These are phyloP conservation scores for Malassezia nana DNA, from an alignment of 1,284 basidiomycete genomes.

Conservation along the genomic window DNA sequence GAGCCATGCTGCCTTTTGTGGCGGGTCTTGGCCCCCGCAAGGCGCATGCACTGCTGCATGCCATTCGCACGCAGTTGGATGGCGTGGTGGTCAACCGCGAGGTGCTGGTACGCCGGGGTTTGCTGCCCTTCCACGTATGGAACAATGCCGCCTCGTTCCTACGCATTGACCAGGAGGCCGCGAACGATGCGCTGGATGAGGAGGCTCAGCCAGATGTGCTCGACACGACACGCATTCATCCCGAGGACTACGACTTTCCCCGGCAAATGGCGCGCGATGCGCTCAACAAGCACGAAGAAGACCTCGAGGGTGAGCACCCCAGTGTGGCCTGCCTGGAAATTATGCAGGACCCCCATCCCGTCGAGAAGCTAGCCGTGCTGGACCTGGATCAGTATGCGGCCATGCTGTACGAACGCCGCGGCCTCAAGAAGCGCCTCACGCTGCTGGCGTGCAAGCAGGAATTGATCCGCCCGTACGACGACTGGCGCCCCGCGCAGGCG, in stretches of 20 bases:
- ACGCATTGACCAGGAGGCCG: slow-evolving; percentile 55
- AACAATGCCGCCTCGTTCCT: slow-evolving; percentile 61
- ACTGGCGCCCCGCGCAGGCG: slow-evolving; percentile 63
- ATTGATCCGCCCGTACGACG: slow-evolving; percentile 72
- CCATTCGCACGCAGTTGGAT: slow-evolving; percentile 35
- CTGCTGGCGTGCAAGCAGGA: slow-evolving; percentile 68
- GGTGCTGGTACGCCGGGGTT: slow-evolving; percentile 27
- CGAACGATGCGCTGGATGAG: slow-evolving; percentile 43
- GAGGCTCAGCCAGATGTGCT: slow-evolving; percentile 71
- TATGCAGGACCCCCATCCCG: slow-evolving; percentile 71
- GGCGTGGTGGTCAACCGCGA: slow-evolving; percentile 41
- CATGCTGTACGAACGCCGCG: slow-evolving; percentile 57
- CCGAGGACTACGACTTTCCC: slow-evolving; percentile 93
- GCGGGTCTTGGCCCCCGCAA: slow-evolving; percentile 92
- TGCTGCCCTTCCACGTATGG: slow-evolving; percentile 36
- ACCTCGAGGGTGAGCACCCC: slow-evolving; percentile 40
- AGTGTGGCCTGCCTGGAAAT: slow-evolving; percentile 54
- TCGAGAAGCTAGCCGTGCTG: slow-evolving; percentile 74
- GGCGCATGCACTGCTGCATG: slow-evolving; percentile 66
- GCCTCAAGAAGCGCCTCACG: slow-evolving; percentile 55
- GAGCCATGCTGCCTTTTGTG: slow-evolving; percentile 76
- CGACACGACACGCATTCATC: slow-evolving; percentile 91
- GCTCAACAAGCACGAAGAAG: slow-evolving; percentile 59
- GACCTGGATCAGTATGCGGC: slow-evolving; percentile 93
- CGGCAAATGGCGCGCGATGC: slow-evolving; percentile 98